Base-by-base conservation (phyloP, 257 asterid species). In the Capsicum chinense region DNA sequence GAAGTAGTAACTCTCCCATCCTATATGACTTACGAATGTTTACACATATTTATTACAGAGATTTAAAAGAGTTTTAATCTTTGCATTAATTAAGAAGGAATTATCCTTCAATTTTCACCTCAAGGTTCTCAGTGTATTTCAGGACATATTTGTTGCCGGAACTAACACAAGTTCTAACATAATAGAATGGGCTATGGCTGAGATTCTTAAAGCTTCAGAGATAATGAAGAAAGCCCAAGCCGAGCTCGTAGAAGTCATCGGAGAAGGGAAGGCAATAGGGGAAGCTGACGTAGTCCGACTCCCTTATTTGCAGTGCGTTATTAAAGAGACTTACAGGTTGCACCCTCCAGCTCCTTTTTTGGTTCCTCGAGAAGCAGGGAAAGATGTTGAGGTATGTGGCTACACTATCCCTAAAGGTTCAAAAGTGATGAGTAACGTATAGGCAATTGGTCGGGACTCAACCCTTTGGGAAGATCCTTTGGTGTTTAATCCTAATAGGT, bases 321-420 rank as follows among this genome's bases (percentile, higher is more conserved):
- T 80, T 19, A 80, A 80, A 60, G 83, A 80, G 59, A 60, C 74
- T 48, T 62, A 42, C 37, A 17, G 83, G 44, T 3, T 80, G 9
- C 59, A 80, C 83, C 73, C 70, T 6, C 74, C 74, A 12, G 83
- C 42, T 63, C 84, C 84, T 19, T 16, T 63, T 15, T 83, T 54
- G 21, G 9, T 83, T 26, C 85, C 67, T n/a, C 80, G 69, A 7
- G 10, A 35, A 69, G 80, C 56, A 1, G 80, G 54, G 50, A 0
- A 54, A 26, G 85, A 83, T 16, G 85, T 83, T n/a, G 14, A 68
- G n/a, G 3, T 68, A 17, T 68, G 85, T 35, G 86, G 68, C 64
- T 78, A 84, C 58, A 84, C 56, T 37, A 4, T 84, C 37, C 86
- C 86, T 7, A 47, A 59, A 56, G 58, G 67, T 13, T 70, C 76